Evolutionary conservation across 2,329 filamentous ascomycete species (phyloP).

Genomic region (Lasiodiplodia hormozganensis): DNA sequence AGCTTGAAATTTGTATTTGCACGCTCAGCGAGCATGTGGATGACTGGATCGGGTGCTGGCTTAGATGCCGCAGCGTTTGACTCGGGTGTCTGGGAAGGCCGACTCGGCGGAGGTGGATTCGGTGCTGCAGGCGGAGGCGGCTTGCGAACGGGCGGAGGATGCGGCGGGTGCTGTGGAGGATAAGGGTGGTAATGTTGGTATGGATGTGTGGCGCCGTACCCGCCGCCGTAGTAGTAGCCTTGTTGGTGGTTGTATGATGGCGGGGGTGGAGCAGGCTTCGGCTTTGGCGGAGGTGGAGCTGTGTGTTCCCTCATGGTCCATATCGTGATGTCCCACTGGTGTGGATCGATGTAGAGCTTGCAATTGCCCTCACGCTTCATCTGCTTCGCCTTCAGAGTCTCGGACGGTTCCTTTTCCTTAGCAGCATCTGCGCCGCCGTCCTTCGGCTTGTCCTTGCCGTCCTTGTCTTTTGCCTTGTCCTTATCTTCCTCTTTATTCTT

Average conservation of each 20-base stretch:
- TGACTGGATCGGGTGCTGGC: constrained; percentile 73
- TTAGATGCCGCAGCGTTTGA: constrained; percentile 35
- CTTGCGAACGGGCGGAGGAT: constrained; percentile 29
- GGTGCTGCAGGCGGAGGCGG: constrained; percentile 34
- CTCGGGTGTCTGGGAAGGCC: constrained; percentile 16
- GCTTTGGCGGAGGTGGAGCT: constrained; percentile 47
- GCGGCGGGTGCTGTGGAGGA: constrained; percentile 36
- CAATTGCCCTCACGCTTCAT: constrained; percentile 55
- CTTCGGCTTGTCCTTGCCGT: constrained; percentile 18
- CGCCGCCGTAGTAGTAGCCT: constrained; percentile 17
- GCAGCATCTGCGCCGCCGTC: constrained; percentile 60
- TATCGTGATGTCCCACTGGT: constrained; percentile 78
- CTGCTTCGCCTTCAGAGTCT: constrained; percentile 56
- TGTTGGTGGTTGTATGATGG: constrained; percentile 34
- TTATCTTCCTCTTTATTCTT: constrained; percentile 39
- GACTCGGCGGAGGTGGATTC: constrained; percentile 17
- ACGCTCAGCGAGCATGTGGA: constrained; percentile 77
- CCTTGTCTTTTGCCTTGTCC: constrained; percentile 61
- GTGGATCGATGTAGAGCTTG: constrained; percentile 78
- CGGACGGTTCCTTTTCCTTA: constrained; percentile 61
- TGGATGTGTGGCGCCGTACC: constrained; percentile 20
- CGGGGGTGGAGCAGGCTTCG: constrained; percentile 36
- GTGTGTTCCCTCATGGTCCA: constrained; percentile 73
- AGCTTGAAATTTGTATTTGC: constrained; percentile 76
- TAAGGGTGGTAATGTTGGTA: constrained; percentile 32